Evolutionary conservation across 371 early-diverging fungal genomes (phyloP).

Genomic region (Syncephalastrum contaminatum): DNA sequence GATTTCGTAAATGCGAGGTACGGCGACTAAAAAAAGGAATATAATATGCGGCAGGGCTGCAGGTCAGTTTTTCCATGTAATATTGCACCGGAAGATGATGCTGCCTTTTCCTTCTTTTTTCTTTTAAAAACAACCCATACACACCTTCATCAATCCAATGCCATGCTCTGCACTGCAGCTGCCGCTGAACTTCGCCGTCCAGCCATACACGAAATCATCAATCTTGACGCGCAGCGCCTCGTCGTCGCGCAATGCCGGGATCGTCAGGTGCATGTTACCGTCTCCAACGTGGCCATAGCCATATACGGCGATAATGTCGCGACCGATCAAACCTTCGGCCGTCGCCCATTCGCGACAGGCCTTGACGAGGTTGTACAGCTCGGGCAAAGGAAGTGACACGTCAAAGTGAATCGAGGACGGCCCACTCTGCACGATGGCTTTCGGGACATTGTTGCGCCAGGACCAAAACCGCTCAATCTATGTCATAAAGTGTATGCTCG

Average conservation of each 20-base stretch:
- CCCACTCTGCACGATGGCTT: slow-evolving; percentile 46
- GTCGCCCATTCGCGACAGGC: slow-evolving; percentile 62
- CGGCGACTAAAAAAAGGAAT: slow-evolving; percentile 19
- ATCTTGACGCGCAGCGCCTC: slow-evolving; percentile 58
- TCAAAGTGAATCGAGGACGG: slow-evolving; percentile 73
- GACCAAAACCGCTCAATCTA: slow-evolving; percentile 39
- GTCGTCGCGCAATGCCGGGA: slow-evolving; percentile 62
- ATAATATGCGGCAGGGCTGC: no score
- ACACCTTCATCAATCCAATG: slow-evolving; percentile 34
- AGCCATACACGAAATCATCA: slow-evolving; percentile 90
- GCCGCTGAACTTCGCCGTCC: slow-evolving; percentile 44
- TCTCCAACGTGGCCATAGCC: slow-evolving; percentile 95
- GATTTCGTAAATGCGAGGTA: slow-evolving; percentile 59
- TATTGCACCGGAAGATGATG: no score
- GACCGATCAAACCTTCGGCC: slow-evolving; percentile 43
- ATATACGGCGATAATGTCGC: slow-evolving; percentile 58
- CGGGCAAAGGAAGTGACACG: slow-evolving; percentile 76
- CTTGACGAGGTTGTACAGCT: slow-evolving; percentile 77
- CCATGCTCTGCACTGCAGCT: slow-evolving; percentile 76
- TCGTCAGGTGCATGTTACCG: slow-evolving; percentile 90
- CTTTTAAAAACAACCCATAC: neutral
- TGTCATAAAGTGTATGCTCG: slow-evolving; percentile 22
- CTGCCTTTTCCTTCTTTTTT: neutral
- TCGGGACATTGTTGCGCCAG: slow-evolving; percentile 39
- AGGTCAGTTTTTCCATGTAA: no score